Conservation (phyloP, 352 stramenopile genomes). For the Elongisporangium prolatum region DNA sequence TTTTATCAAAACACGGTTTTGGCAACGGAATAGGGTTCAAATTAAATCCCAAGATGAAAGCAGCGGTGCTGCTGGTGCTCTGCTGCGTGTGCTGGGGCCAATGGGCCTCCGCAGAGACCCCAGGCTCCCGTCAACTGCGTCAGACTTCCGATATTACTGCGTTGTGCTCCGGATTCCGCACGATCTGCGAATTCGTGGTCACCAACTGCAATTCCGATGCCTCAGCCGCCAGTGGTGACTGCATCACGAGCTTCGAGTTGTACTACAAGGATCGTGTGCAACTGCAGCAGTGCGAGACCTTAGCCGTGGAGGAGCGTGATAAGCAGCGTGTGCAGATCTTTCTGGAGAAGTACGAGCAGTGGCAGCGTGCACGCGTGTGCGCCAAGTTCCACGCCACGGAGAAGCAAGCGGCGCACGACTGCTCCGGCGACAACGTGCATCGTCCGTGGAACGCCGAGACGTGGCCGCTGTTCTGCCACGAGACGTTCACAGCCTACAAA, state of each 20-base stretch:
- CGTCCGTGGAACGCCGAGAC: conserved; percentile 38
- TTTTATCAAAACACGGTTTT: too few relatives aligned
- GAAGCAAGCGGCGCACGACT: conserved; percentile 35
- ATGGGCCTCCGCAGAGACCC: neutral
- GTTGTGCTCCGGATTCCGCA: conserved; percentile 33
- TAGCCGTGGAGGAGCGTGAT: conserved; percentile 6
- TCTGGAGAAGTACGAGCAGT: conserved; percentile 33
- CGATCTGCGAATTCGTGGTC: conserved; percentile 37
- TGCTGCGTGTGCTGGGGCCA: neutral
- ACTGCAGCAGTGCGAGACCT: conserved; percentile 30
- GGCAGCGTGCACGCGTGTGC: conserved; percentile 43
- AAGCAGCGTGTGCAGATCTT: conserved; percentile 23
- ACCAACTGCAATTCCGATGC: conserved; percentile 20
- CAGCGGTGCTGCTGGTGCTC: neutral
- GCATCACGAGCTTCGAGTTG: conserved; percentile 44
- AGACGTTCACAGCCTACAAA: conserved; percentile 53
- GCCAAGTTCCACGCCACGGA: conserved; percentile 48
- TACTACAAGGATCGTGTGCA: conserved; percentile 36
- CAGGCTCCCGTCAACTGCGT: neutral
- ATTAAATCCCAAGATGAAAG: too few relatives aligned
- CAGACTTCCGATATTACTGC: neutral
- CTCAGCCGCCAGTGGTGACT: conserved; percentile 14
- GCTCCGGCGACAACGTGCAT: conserved; percentile 29
- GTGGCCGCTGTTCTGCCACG: conserved; percentile 53
- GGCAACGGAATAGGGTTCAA: too few relatives aligned